phyloP scores from a whole-genome alignment of 495 filamentous ascomycete genomes.

The Chaetomium cochliodes region DNA sequence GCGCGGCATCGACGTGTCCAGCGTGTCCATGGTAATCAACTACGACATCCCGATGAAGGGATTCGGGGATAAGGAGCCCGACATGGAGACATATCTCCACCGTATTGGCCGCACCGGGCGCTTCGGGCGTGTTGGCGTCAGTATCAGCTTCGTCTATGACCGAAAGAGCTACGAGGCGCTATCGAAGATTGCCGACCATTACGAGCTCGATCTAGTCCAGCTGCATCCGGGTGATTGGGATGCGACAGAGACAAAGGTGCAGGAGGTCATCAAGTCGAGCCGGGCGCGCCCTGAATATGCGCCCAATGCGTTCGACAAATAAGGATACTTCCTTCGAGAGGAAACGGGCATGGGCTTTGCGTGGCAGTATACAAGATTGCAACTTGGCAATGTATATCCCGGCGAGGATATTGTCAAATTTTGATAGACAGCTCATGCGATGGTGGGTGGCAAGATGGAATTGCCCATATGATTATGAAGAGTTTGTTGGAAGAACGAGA shows the following conservation, averaged over 20 bases:
- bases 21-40: conserved; percentile 97
- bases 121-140: conserved; percentile 95
- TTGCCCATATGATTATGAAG: conserved; percentile 18
- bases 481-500: conserved; percentile 14
- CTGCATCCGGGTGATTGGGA: conserved; percentile 74
- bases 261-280: conserved; percentile 77
- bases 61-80: conserved; percentile 53
- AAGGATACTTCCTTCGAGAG: background rate
- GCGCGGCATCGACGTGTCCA: conserved; percentile 94
- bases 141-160: conserved; percentile 86
- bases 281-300: conserved; percentile 63
- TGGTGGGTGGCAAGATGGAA: conserved; percentile 2
- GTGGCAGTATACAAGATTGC: conserved; percentile 3
- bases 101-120: conserved; percentile 96
- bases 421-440: conserved; percentile 4
- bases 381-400: background rate
- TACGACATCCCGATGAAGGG: conserved; percentile 73
- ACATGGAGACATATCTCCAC: conserved; percentile 94
- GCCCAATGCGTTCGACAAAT: conserved; percentile 38
- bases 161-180: conserved; percentile 72
- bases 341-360: background rate
- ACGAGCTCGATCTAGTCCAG: conserved; percentile 52
- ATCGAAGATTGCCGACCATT: conserved; percentile 71
- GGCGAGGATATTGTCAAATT: background rate
- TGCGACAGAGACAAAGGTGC: conserved; percentile 73